Conservation (phyloP, 2,329 filamentous ascomycete genomes). For the Aspergillus brunneoviolaceus region DNA sequence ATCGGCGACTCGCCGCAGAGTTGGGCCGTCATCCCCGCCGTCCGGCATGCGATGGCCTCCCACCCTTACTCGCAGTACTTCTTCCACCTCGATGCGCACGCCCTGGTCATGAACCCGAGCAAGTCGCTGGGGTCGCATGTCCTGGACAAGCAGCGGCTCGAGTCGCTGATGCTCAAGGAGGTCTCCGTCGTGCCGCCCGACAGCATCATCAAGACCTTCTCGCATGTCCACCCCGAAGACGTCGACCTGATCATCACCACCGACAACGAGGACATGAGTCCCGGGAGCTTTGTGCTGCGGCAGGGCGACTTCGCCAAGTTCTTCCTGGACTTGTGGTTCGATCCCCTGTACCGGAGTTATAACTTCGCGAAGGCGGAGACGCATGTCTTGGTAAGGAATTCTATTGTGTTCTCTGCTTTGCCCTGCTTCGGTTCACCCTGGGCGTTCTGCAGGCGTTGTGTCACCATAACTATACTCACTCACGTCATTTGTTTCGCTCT, state of each 20-base stretch:
- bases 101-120: slow-evolving; percentile 82
- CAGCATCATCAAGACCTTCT: slow-evolving; percentile 94
- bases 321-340: slow-evolving; percentile 93
- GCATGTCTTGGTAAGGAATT: slow-evolving; percentile 73
- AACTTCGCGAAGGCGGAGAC: slow-evolving; percentile 94
- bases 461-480: slow-evolving; percentile 19
- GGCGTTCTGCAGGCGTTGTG: neutral
- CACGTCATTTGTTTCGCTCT: slow-evolving; percentile 22
- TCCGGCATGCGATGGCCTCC: slow-evolving; percentile 82
- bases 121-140: slow-evolving; percentile 70
- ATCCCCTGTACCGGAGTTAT: slow-evolving; percentile 88
- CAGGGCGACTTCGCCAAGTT: slow-evolving; percentile 90
- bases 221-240: slow-evolving; percentile 71
- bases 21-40: slow-evolving; percentile 72
- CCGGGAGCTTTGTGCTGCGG: slow-evolving; percentile 74
- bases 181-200: slow-evolving; percentile 87
- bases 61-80: slow-evolving; percentile 76
- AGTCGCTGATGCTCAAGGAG: slow-evolving; percentile 79
- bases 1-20: slow-evolving; percentile 44
- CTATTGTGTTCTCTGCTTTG: neutral
- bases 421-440: neutral
- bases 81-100: slow-evolving; percentile 82
- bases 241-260: slow-evolving; percentile 83
- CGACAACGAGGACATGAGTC: slow-evolving; percentile 75
- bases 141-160: slow-evolving; percentile 65